phyloP scores from a whole-genome alignment of 2,329 filamentous ascomycete species.

The Xylaria sp. region DNA sequence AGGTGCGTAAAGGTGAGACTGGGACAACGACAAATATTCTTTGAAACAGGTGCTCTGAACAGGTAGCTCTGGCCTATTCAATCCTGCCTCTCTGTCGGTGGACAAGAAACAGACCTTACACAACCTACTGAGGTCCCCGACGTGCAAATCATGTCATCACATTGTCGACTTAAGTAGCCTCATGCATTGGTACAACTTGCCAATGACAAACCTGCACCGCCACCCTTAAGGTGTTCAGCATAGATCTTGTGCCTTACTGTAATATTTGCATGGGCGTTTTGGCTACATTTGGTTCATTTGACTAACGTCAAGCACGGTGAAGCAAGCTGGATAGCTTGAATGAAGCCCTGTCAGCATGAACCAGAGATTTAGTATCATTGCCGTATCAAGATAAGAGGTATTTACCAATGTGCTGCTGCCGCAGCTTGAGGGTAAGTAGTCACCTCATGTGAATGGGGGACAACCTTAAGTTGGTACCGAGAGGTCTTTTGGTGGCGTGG shows the following conservation, averaged over 20 bases:
- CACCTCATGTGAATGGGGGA: background rate
- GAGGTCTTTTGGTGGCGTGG: conserved; percentile 1
- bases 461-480: background rate
- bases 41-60: background rate
- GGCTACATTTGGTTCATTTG: background rate
- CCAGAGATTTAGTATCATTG: background rate
- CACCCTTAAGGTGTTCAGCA: conserved; percentile 17
- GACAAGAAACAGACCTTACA: background rate
- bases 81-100: background rate
- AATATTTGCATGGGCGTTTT: background rate
- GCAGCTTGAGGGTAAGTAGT: background rate
- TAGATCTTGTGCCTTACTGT: background rate
- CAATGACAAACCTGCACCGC: conserved; percentile 21
- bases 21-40: background rate
- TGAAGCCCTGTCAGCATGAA: conserved; percentile 6
- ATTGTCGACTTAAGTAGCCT: conserved; percentile 1
- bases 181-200: conserved; percentile 18
- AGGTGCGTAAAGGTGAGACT: background rate
- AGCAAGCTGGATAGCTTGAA: background rate
- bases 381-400: conserved; percentile 14
- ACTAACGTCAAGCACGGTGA: background rate
- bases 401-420: background rate
- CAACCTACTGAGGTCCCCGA: conserved; percentile 8
- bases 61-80: background rate
- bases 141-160: conserved; percentile 29